Conservation (phyloP, 257 asterid genomes). For the Solanum chmielewskii region DNA sequence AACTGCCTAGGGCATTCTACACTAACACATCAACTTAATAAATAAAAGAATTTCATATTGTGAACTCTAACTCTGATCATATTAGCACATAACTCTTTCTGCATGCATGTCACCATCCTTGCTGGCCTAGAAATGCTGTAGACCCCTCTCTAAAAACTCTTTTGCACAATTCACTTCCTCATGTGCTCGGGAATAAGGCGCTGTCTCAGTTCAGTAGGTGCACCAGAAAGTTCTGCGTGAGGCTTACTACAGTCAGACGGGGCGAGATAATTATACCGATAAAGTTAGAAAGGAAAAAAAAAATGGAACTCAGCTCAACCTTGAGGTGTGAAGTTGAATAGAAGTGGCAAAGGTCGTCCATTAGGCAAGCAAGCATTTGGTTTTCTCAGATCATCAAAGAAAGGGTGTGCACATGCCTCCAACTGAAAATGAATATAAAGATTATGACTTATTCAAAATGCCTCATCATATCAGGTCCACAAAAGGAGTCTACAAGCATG, state of each 20-base stretch:
- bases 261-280: background rate
- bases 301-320: constrained; percentile 14
- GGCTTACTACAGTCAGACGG: background rate
- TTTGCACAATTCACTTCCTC: background rate
- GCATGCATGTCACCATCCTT: background rate
- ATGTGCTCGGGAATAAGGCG: background rate
- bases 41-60: background rate
- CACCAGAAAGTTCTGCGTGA: constrained; percentile 5
- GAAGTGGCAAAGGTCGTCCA: constrained; percentile 67
- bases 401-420: constrained; percentile 60
- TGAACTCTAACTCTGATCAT: background rate
- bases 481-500: background rate
- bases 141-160: background rate
- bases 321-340: constrained; percentile 69
- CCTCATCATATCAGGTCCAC: background rate
- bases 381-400: constrained; percentile 60
- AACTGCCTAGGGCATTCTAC: background rate
- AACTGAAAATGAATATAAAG: constrained; percentile 24
- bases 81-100: background rate
- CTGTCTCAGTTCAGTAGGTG: background rate
- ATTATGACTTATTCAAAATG: background rate
- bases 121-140: background rate
- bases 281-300: background rate
- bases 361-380: constrained; percentile 53
- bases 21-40: background rate